Percentiles rank a stretch among this genome's conserved stretches.
Evolutionary conservation across 1,139 yeast genomes (phyloP).

Genomic region (Kluyveromyces sp.): DNA sequence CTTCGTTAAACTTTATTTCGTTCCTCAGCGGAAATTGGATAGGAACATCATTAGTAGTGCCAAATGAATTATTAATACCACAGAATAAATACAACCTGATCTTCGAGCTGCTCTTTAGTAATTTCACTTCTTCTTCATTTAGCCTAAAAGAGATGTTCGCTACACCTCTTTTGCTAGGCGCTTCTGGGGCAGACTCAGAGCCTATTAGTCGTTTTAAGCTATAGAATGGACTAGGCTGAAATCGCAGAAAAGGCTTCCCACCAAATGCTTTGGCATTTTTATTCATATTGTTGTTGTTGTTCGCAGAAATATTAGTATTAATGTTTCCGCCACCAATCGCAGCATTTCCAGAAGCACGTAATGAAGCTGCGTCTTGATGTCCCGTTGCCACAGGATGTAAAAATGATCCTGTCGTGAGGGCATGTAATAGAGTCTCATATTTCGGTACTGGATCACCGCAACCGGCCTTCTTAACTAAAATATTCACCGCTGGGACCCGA

Average conservation of each 20-base stretch:
- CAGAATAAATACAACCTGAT: constrained; percentile 40
- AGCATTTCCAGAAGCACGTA: not conserved
- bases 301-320: too few species aligned
- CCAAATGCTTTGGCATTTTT: not conserved
- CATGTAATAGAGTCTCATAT: constrained; percentile 28
- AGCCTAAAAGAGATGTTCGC: constrained; percentile 36
- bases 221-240: constrained; percentile 39
- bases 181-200: constrained; percentile 37
- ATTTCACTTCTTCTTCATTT: constrained; percentile 33
- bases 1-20: constrained; percentile 46
- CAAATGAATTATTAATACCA: constrained; percentile 35
- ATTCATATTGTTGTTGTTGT: too few species aligned
- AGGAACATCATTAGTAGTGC: constrained; percentile 32
- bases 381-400: constrained; percentile 20
- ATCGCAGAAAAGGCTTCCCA: constrained; percentile 25
- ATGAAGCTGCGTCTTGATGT: constrained; percentile 14
- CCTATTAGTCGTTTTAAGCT: constrained; percentile 38
- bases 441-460: constrained; percentile 35
- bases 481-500: constrained; percentile 38
- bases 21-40: constrained; percentile 54
- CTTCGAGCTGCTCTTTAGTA: constrained; percentile 27
- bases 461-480: constrained; percentile 36
- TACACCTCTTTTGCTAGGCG: constrained; percentile 37
- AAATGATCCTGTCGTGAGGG: constrained; percentile 16
- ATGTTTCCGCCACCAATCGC: too few species aligned